Evolutionary conservation across 768 basidiomycete genomes (phyloP), one percentile per base, ranked within the genome.

Genomic region (Suillus occidentalis): DNA sequence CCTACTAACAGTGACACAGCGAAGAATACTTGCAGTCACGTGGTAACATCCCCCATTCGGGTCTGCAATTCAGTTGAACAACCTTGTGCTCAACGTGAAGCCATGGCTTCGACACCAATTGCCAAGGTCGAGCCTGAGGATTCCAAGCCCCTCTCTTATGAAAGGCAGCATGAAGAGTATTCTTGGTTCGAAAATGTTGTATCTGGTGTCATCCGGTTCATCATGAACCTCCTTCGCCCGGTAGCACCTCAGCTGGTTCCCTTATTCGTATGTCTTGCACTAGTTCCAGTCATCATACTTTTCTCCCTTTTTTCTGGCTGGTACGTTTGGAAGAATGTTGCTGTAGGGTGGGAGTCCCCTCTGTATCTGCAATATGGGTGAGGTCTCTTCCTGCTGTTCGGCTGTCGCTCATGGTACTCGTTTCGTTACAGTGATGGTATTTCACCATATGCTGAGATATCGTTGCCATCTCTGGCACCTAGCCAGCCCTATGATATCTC

Each of bases 361-460:
- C 65, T 92, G 25, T 86, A 87, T 73, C 80, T 95, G 22, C 91
- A 93, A 79, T 95, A 94, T 68, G 92, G 92, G 92, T 93, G 74
- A 45, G 86, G 72, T 63, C 66, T 37, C 31, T 55, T 64, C 18
- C 18, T 20, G 28, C 62, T 13, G 8, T 37, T 4, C 37, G 34
- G 16, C 16, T 28, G 31, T 59, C 7, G 13, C 39, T 42, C 58
- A 40, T 59, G 36, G 40, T 42, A 13, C 28, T 42, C 6, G 12
- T 42, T 58, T 22, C 63, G 31, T 37, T 64, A 9, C 62, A 94
- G 92, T 12, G 89, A 92, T 66, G 86, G 87, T 3, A 68, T 75
- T 31, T 73, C 81, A 10, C 92, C 92, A 1, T 90, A 89, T 66
- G 91, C 91, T 6, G 79, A 85, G 45, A 71, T 82, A 4, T 64